phyloP scores from a whole-genome alignment of 371 early-diverging fungal species.

The Apophysomyces ossiformis region DNA sequence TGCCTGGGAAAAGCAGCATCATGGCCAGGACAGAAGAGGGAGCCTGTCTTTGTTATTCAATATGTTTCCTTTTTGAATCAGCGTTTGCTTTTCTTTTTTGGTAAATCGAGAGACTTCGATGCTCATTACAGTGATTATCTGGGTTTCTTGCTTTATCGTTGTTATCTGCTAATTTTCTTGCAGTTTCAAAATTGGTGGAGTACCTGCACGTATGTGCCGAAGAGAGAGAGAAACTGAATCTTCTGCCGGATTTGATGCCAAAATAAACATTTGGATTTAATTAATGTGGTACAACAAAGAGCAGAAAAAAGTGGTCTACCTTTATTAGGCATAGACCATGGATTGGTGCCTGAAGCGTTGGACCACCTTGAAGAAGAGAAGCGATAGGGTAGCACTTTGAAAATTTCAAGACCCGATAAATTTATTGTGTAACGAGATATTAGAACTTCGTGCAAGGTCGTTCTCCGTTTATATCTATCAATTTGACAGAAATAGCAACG shows the following conservation, averaged over 20 bases:
- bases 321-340: slow-evolving; percentile 7
- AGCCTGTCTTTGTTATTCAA: no score
- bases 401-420: not conserved
- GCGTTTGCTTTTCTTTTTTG: no score
- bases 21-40: no score
- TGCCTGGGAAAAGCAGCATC: no score
- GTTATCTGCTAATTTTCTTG: no score
- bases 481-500: slow-evolving; percentile 9
- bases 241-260: not conserved
- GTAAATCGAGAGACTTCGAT: no score
- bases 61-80: no score
- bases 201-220: no score
- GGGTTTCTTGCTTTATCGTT: no score
- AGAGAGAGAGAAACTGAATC: not conserved
- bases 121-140: no score
- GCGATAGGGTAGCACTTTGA: not conserved
- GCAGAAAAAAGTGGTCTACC: not conserved
- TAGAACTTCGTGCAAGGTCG: not conserved
- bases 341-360: not conserved
- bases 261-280: slow-evolving; percentile 6
- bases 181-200: no score
- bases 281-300: not conserved
- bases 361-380: not conserved
- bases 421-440: not conserved
- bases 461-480: not conserved